Conservation (phyloP, 2,329 filamentous ascomycete genomes). For the Colletotrichum sp. region DNA sequence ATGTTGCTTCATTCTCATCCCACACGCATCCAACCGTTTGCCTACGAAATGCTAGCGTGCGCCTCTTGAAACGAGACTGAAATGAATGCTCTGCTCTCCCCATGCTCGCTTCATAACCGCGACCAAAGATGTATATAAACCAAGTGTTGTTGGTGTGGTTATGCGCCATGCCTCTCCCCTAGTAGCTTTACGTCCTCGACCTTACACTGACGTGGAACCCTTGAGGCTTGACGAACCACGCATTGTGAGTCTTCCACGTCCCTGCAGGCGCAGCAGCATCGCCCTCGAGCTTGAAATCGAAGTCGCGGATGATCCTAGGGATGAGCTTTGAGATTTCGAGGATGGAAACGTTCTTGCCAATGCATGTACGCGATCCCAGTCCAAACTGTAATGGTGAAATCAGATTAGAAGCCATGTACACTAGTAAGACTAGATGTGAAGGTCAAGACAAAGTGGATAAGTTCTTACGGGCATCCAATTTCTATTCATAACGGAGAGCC, state of each 20-base stretch:
- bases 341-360: slow-evolving; percentile 48
- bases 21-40: not conserved
- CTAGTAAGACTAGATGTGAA: not conserved
- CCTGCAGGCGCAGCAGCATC: not conserved
- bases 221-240: slow-evolving; percentile 47
- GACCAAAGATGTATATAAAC: not conserved
- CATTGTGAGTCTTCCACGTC: slow-evolving; percentile 38
- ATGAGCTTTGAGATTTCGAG: slow-evolving; percentile 49
- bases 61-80: not conserved
- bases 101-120: not conserved
- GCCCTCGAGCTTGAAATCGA: slow-evolving; percentile 33
- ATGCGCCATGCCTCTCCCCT: not conserved
- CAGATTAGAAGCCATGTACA: accelerated
- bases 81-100: not conserved
- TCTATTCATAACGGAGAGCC: slow-evolving; percentile 30
- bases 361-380: slow-evolving; percentile 43
- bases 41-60: not conserved
- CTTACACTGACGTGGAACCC: slow-evolving; percentile 37
- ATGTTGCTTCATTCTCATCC: accelerated
- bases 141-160: not conserved
- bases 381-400: slow-evolving; percentile 37
- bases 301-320: slow-evolving; percentile 37
- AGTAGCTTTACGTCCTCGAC: not conserved
- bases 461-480: slow-evolving; percentile 31
- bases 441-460: accelerated